Percentiles rank a stretch among this genome's conserved stretches.
Conservation (phyloP, 305 asterid genomes). For the Petunia hybrid region DNA sequence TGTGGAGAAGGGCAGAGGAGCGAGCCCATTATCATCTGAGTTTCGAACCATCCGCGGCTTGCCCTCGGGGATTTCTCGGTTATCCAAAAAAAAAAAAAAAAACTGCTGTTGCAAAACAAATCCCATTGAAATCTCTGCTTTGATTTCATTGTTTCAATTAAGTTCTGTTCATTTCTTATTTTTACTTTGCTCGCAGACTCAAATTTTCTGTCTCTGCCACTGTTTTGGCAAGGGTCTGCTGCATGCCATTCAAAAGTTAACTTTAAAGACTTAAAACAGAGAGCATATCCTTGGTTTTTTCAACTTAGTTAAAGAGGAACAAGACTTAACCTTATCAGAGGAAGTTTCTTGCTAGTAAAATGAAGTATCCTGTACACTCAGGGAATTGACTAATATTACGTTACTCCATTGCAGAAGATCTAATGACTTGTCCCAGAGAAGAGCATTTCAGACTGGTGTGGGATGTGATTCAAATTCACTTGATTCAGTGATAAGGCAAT, state of each 20-base stretch:
- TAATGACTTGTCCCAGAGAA: slow-evolving; percentile 3
- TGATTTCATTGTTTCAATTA: slow-evolving; percentile 1
- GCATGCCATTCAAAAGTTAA: not conserved
- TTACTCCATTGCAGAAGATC: not conserved
- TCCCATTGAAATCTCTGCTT: slow-evolving; percentile 26
- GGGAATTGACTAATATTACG: slow-evolving; percentile 5
- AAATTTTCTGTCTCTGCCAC: not conserved
- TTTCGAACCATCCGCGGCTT: no score
- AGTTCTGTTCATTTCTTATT: not conserved
- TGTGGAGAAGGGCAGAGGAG: no score
- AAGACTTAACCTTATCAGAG: not conserved
- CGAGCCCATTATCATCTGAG: no score
- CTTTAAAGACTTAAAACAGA: slow-evolving; percentile 5
- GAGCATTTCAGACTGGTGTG: slow-evolving; percentile 3
- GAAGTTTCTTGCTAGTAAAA: not conserved
- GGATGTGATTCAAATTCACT: not conserved
- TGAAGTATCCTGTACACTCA: not conserved
- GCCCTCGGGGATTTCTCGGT: no score
- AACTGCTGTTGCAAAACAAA: not conserved
- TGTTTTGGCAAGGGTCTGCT: not conserved
- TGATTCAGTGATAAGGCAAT: not conserved
- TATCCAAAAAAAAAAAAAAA: no score
- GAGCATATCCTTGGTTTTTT: slow-evolving; percentile 1
- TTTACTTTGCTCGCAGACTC: slow-evolving; percentile 2
- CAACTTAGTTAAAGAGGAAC: not conserved